Evolutionary conservation across 192 early-diverging fungal species (phyloP).

Genomic region (Cetraspora pellucida): DNA sequence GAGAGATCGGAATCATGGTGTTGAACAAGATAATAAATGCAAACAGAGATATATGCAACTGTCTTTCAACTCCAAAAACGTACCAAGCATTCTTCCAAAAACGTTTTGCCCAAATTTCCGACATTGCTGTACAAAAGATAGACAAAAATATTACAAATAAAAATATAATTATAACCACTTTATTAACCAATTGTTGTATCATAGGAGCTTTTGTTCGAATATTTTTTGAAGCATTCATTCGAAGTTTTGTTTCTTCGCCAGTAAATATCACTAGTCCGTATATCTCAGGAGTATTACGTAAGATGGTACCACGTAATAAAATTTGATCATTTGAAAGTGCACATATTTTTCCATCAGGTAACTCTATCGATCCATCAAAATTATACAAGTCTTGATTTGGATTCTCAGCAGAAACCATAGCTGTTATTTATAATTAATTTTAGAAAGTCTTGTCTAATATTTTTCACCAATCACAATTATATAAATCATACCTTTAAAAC

Average conservation of each 20-base stretch:
- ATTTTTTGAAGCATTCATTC: slow-evolving; percentile 71
- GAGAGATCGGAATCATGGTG: slow-evolving; percentile 84
- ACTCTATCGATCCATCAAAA: slow-evolving; percentile 79
- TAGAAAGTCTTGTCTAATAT: neutral
- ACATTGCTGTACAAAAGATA: slow-evolving; percentile 53
- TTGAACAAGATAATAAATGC: slow-evolving; percentile 82
- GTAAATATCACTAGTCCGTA: slow-evolving; percentile 77
- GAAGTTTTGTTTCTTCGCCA: slow-evolving; percentile 70
- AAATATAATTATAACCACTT: slow-evolving; percentile 73
- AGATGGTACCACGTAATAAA: slow-evolving; percentile 80
- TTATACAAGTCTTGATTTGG: slow-evolving; percentile 81
- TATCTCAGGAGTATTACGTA: slow-evolving; percentile 80
- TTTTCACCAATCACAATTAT: slow-evolving; percentile 22
- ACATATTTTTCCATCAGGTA: slow-evolving; percentile 47
- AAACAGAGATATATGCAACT: slow-evolving; percentile 54
- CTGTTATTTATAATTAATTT: slow-evolving; percentile 27
- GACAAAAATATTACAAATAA: slow-evolving; percentile 59
- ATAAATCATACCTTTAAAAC: slow-evolving; percentile 50
- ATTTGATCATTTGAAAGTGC: slow-evolving; percentile 81
- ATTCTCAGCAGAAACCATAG: slow-evolving; percentile 64
- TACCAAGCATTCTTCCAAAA: slow-evolving; percentile 54
- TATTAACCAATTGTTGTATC: slow-evolving; percentile 77
- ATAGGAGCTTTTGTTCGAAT: slow-evolving; percentile 74
- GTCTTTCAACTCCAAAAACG: slow-evolving; percentile 37
- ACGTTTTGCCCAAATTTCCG: slow-evolving; percentile 50